These are phyloP conservation scores for Fraxinus greggii DNA, from an alignment of 305 asterid genomes.

Conservation along the genomic window DNA sequence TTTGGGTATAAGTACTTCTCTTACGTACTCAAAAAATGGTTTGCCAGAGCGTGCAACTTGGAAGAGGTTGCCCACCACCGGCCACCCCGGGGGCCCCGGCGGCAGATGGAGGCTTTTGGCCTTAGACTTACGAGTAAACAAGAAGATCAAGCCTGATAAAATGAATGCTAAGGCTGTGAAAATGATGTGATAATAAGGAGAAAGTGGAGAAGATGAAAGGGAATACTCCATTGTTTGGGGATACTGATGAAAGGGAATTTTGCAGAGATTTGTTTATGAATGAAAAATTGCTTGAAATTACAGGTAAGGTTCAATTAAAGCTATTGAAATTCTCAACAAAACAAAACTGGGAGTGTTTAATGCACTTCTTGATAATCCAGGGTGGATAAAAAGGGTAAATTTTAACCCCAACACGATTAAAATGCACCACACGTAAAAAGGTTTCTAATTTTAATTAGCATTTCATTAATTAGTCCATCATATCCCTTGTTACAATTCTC, in stretches of 20 bases:
- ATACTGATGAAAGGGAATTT: neutral
- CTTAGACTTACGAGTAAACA: conserved; percentile 34
- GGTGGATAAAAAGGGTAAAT: neutral
- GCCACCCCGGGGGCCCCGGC: conserved; percentile 85
- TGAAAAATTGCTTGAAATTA: conserved; percentile 46
- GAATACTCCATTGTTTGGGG: conserved; percentile 40
- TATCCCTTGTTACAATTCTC: no score
- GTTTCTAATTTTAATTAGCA: no score
- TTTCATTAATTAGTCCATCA: no score
- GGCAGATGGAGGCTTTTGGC: conserved; percentile 58
- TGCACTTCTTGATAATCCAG: neutral
- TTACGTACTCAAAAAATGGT: conserved; percentile 61
- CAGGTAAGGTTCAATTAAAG: conserved; percentile 55
- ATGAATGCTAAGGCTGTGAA: conserved; percentile 59
- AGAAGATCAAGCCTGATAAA: conserved; percentile 45
- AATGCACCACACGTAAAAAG: no score
- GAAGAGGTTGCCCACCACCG: conserved; percentile 82
- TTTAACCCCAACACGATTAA: neutral
- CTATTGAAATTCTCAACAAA: conserved; percentile 18
- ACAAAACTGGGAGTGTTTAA: conserved; percentile 34
- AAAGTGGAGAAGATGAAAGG: conserved; percentile 36
- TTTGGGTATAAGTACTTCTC: conserved; percentile 50
- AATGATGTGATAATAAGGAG: conserved; percentile 54
- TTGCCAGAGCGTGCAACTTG: conserved; percentile 79
- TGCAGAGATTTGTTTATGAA: conserved; percentile 31